Evolutionary conservation across 192 early-diverging fungal genomes (phyloP), one percentile per base, ranked within the genome.

Genomic region (Backusella circina): DNA sequence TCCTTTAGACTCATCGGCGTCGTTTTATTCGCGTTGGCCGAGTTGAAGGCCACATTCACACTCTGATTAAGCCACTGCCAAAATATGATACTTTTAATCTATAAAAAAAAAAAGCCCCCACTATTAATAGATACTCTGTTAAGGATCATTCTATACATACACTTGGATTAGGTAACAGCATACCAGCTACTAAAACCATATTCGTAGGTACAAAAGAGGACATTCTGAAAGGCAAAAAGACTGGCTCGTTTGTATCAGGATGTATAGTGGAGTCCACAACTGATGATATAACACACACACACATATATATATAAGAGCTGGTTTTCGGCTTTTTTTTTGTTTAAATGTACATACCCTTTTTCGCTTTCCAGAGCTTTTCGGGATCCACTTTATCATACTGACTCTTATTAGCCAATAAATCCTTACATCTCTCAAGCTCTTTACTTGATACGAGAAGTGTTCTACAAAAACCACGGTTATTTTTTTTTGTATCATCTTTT

Each of bases 1-100:
- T 95, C 94, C 44, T 84, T 83, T 67, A 89, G 75, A 74, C 84
- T 83, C 94, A 95, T 93, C 54, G 84, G 83, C 3, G 88, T 92
- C 6, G 92, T 92, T 79, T 95, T 94, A 80, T 95, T 95, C 7
- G 93, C 91, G 76, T 95, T 94, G 38, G 86, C 86, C 65, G 90
- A 94, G 79, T 95, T 95, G 79, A 95, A 90, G 9, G 93, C 94
- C 6, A 94, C 93, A 79, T 95, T 95, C 32, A 93, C 88, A 50
- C 84, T 87, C 78, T 95, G 94, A 79, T 95, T 95, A 26, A 89
- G 73, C 93, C 92, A 94, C 78, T 94, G 92, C 88, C 91, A 93
- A 78, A 92, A 91, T 37, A 95, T 67, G 71, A 90, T 88, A 21
- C 80, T 85, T 69, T 79, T 84, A 41, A 85, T 84, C 71, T 89